Evolutionary conservation across 129 eudicot genomes (phyloP), one percentile per base, ranked within the genome.

Genomic region (Dittrichia graveolens): DNA sequence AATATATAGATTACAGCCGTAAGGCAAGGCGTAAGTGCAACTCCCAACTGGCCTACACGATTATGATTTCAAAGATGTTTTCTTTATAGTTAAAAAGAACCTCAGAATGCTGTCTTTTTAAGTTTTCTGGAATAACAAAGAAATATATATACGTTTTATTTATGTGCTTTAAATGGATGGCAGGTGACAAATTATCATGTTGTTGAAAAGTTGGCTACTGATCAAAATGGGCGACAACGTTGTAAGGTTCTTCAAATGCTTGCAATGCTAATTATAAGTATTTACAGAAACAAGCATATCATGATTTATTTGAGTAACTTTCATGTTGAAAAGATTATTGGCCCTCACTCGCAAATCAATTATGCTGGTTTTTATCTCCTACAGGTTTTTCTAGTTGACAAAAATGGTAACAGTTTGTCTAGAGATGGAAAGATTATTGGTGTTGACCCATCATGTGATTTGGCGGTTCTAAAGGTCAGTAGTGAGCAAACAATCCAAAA

Each of bases 121-220:
- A n/a, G 37, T 59, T 46, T 72, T 34, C 39, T 43, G 67, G 7
- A 43, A 42, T 47, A 37, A 39, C 37, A 8, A 34, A 72, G 38
- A 72, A n/a, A n/a, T n/a, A n/a, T 24, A 18, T 72, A 43, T n/a
- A 58, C 11, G 24, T 43, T 71, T 57, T 13, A 74, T 42, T 60
- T 3, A 18, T 24, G 8, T 31, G 15, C 56, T 41, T 2, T 34
- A 18, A 16, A 37, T 64, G 40, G 41, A 57, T 78, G 45, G n/a
- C 82, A 94, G 97, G 98, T 94, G 44, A 94, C 98, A 2, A 94
- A 94, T 79, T 94, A 94, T 73, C 98, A 94, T 73, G 98, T 94
- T 10, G 76, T 94, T 70, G 85, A 88, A 53, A 94, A 88, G 83
- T 54, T 94, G 85, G 92, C 90, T 57, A 90, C 95, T 0, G 97